Evolutionary conservation across 768 basidiomycete genomes (phyloP).

Genomic region (Strobilomyces dryophilus): DNA sequence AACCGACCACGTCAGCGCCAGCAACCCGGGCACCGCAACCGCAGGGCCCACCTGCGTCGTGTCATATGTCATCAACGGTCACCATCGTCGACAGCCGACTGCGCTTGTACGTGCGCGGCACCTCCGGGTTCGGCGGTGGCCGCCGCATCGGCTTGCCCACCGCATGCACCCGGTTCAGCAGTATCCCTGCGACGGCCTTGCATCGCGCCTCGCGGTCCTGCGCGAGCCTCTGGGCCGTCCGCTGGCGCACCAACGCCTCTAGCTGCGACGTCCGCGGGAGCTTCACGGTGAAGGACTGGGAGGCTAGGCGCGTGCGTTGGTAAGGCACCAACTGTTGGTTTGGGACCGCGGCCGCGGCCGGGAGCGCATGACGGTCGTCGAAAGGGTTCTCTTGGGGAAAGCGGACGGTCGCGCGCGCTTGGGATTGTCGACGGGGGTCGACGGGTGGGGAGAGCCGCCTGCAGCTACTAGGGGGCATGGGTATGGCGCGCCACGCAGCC

Average conservation of each 20-base stretch:
- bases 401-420: constrained; percentile 10
- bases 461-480: constrained; percentile 24
- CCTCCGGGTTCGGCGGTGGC: constrained; percentile 24
- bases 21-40: background rate
- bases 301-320: constrained; percentile 28
- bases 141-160: constrained; percentile 53
- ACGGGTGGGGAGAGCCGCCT: constrained; percentile 23
- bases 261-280: constrained; percentile 22
- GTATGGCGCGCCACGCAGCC: constrained; percentile 23
- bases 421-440: constrained; percentile 11
- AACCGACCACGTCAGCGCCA: background rate
- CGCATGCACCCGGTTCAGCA: constrained; percentile 50
- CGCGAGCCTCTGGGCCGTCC: constrained; percentile 29
- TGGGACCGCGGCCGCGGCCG: background rate
- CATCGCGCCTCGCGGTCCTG: constrained; percentile 40
- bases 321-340: constrained; percentile 12
- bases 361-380: constrained; percentile 21
- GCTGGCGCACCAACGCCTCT: constrained; percentile 27
- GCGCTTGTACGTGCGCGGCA: constrained; percentile 43
- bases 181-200: constrained; percentile 54
- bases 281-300: constrained; percentile 24
- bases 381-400: constrained; percentile 28
- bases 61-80: constrained; percentile 36
- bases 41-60: constrained; percentile 6
- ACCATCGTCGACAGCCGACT: constrained; percentile 51